Percentiles rank a stretch among this genome's conserved stretches.
Conservation (phyloP, 495 filamentous ascomycete species). For the Polyplosphaeria fusca region DNA sequence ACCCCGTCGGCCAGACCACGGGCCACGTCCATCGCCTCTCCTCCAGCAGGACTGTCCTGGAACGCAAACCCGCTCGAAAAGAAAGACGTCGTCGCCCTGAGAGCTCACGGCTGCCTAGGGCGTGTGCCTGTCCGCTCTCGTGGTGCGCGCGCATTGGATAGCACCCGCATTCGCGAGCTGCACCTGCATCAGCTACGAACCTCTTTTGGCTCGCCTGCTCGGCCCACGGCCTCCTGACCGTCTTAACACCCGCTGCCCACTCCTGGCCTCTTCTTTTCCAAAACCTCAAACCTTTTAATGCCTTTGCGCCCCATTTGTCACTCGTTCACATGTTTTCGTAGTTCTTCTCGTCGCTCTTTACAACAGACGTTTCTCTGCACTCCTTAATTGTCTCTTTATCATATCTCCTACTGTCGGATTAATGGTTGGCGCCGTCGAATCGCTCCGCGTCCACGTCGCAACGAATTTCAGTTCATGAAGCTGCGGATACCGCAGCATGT, state of each 20-base stretch:
- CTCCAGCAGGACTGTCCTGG: constrained; percentile 12
- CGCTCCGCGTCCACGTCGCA: constrained; percentile 11
- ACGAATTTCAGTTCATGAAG: constrained; percentile 16
- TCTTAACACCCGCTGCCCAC: constrained; percentile 35
- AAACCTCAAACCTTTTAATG: constrained; percentile 35
- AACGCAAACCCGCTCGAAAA: constrained; percentile 4
- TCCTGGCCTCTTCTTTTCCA: constrained; percentile 22
- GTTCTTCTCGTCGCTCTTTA: constrained; percentile 36
- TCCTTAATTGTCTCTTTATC: constrained; percentile 34
- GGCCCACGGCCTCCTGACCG: constrained; percentile 25
- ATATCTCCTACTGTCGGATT: constrained; percentile 30
- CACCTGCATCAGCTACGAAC: constrained; percentile 30
- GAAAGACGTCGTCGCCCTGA: neutral
- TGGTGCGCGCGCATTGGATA: constrained; percentile 25
- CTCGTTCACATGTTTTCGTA: constrained; percentile 36
- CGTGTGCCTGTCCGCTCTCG: constrained; percentile 21
- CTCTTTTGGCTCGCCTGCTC: constrained; percentile 19
- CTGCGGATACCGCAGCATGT: constrained; percentile 29
- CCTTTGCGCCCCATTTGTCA: constrained; percentile 34
- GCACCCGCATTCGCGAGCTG: constrained; percentile 28
- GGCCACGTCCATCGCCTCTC: neutral
- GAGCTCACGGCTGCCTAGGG: constrained; percentile 2
- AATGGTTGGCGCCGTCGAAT: constrained; percentile 16
- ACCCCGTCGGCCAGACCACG: constrained; percentile 19
- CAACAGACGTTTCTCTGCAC: constrained; percentile 27